Evolutionary conservation across 2,329 filamentous ascomycete species (phyloP), one percentile per base, ranked within the genome.

Genomic region (Scedosporium minutisporum): DNA sequence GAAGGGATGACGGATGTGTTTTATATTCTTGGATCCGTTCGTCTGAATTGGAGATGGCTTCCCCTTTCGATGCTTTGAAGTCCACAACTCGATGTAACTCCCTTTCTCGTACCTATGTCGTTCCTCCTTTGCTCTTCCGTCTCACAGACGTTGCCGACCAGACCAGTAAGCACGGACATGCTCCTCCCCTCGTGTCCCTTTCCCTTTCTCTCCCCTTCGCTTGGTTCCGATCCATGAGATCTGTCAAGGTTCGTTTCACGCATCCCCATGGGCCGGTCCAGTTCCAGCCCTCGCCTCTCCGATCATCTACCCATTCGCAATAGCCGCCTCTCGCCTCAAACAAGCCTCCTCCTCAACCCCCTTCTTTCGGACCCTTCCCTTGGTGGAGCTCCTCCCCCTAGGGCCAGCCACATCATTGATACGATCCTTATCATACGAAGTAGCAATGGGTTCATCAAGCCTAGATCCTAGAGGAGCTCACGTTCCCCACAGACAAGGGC

Each of bases 241-340:
- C 51, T 27, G 23, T 55, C 51, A 55, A 55, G 23, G 51, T 55
- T 55, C 51, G 59, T 61, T 53, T 61, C 59, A 61, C 44, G 42
- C 29, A 21, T 33, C n/a, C 58, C 58, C 27, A 55, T 55, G 51
- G 51, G 51, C 21, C 58, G 38, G 21, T 60, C 18, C 21, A 57
- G 12, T 41, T 38, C 55, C 10, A 57, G 18, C 23, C 21, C 55
- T 21, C 23, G 4, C 27, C n/a, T 25, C 60, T 51, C 14, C 48
- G 46, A 41, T 61, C 46, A 57, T 61, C 46, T 61, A 57, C 60
- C 60, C 46, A 42, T 57, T 61, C 46, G 60, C 46, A 61, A 55
- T 61, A 42, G 41, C 42, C 58, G 60, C 60, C 41, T 38, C 3
- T 59, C 27, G 29, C 27, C 27, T 59, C 33, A 38, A 25, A 38